A percentile compares a stretch with the other conserved stretches of the same genome.
Evolutionary conservation across 306 rosid genomes (phyloP).

Genomic region (Prinsepia uniflora): DNA sequence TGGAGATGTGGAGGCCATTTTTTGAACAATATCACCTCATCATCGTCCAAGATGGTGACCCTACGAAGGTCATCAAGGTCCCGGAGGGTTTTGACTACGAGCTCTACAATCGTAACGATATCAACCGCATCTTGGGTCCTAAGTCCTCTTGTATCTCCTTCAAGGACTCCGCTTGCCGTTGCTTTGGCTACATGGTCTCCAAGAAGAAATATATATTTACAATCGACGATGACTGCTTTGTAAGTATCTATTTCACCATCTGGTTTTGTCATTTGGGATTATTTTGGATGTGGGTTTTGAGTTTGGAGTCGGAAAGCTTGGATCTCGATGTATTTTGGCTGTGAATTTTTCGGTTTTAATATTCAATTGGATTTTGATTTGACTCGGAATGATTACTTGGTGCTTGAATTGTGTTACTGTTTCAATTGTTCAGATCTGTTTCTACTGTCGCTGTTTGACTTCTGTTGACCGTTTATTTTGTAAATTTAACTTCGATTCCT

Average conservation of each 20-base stretch:
- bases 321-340: slow-evolving; percentile 6
- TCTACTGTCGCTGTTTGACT: background rate
- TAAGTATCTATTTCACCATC: slow-evolving; percentile 23
- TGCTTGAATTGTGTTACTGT: background rate
- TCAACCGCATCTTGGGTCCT: slow-evolving; percentile 55
- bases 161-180: slow-evolving; percentile 85
- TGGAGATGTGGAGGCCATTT: slow-evolving; percentile 76
- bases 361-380: background rate
- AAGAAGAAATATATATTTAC: slow-evolving; percentile 84
- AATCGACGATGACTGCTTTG: slow-evolving; percentile 88
- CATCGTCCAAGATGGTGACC: slow-evolving; percentile 87
- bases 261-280: background rate
- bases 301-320: background rate
- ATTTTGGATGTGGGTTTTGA: slow-evolving; percentile 10
- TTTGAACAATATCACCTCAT: slow-evolving; percentile 67
- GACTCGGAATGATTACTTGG: slow-evolving; percentile 5
- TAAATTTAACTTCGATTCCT: background rate
- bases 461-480: background rate
- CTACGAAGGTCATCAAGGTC: slow-evolving; percentile 53
- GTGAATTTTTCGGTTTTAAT: background rate
- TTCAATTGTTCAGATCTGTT: slow-evolving; percentile 14
- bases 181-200: slow-evolving; percentile 68
- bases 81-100: slow-evolving; percentile 69
- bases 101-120: slow-evolving; percentile 62
- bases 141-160: slow-evolving; percentile 71